These are phyloP conservation scores for Solanum lignicaule DNA, from an alignment of 257 asterid genomes.

Conservation along the genomic window DNA sequence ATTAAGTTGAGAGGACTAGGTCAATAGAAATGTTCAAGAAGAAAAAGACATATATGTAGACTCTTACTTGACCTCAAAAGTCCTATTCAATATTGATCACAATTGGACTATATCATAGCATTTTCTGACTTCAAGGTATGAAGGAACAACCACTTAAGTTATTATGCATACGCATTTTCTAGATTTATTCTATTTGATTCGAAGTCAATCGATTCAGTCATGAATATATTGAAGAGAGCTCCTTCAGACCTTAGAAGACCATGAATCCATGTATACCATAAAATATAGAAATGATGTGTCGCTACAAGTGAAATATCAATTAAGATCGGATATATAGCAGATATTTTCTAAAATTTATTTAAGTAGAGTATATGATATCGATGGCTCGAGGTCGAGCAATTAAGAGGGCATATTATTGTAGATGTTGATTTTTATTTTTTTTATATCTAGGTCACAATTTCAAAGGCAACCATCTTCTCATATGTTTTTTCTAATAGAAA, in stretches of 20 bases:
- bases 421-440: neutral
- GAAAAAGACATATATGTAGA: neutral
- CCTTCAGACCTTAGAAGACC: neutral
- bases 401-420: neutral
- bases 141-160: neutral
- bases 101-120: neutral
- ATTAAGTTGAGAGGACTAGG: neutral
- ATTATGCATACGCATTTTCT: neutral
- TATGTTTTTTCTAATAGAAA: neutral
- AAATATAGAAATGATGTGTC: neutral
- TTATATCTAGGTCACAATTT: neutral
- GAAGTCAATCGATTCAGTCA: neutral
- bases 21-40: neutral
- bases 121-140: neutral
- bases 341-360: neutral
- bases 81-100: neutral
- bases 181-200: neutral
- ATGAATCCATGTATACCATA: neutral
- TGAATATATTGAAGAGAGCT: neutral
- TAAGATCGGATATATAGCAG: neutral
- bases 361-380: neutral
- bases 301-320: neutral
- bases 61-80: neutral
- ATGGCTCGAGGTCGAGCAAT: neutral
- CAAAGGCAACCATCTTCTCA: neutral